Evolutionary conservation across 148 eudicot genomes (phyloP).

Genomic region (Rheum nobile): DNA sequence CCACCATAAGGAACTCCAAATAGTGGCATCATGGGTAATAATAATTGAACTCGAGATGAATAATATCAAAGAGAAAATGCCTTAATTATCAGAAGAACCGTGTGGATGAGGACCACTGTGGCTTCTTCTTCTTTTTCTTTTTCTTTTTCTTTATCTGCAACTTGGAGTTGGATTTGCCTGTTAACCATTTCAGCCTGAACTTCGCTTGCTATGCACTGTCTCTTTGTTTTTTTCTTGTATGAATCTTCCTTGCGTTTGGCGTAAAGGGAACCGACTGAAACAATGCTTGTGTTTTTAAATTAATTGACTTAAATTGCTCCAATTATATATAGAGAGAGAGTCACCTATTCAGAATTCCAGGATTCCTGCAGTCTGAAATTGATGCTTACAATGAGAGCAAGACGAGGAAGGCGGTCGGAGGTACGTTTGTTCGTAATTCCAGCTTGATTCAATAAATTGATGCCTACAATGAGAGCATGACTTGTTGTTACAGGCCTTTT

Average conservation of each 20-base stretch:
- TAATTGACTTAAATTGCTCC: slow-evolving; percentile 8
- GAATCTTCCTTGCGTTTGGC: slow-evolving; percentile 29
- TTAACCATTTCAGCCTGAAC: slow-evolving; percentile 19
- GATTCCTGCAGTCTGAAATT: neutral
- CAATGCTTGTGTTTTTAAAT: slow-evolving; percentile 13
- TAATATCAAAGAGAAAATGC: neutral
- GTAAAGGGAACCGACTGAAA: slow-evolving; percentile 15
- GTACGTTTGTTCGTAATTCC: slow-evolving; percentile 22
- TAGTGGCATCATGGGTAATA: too few species aligned
- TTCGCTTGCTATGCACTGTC: slow-evolving; percentile 16
- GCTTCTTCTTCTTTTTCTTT: neutral
- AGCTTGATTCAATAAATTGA: neutral
- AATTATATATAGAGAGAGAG: slow-evolving; percentile 7
- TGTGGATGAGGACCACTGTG: slow-evolving; percentile 2
- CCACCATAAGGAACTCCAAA: too few species aligned
- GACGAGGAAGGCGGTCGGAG: slow-evolving; percentile 57
- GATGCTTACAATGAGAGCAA: slow-evolving; percentile 32
- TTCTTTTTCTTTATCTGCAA: slow-evolving; percentile 18
- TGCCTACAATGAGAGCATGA: neutral
- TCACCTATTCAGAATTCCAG: slow-evolving; percentile 9
- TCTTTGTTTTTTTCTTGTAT: slow-evolving; percentile 16
- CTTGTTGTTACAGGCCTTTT: slow-evolving; percentile 35
- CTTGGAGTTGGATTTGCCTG: slow-evolving; percentile 31
- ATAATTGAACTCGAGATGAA: too few species aligned
- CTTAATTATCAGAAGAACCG: too few species aligned